Evolutionary conservation across 1,139 yeast genomes (phyloP).

Genomic region (Suhomyces bribrorum): DNA sequence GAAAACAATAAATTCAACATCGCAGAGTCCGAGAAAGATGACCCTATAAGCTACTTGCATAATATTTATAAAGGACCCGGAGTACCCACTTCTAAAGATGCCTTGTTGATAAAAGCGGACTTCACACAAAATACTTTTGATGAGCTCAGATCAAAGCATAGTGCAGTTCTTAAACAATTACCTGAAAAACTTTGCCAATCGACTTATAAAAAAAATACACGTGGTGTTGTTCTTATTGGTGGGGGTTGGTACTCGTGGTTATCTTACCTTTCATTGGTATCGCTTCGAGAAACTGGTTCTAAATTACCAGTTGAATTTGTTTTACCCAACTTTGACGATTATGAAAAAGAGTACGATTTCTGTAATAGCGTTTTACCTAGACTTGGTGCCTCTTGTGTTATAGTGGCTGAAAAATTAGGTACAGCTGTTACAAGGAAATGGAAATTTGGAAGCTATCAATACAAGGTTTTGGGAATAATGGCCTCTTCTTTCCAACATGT

Average conservation of each 20-base stretch:
- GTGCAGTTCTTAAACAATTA: slow-evolving; percentile 23
- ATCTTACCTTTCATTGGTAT: slow-evolving; percentile 35
- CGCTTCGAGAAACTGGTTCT: slow-evolving; percentile 38
- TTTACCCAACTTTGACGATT: slow-evolving; percentile 36
- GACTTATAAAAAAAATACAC: slow-evolving; percentile 27
- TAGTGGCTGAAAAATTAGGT: slow-evolving; percentile 37
- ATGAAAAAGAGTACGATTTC: slow-evolving; percentile 19
- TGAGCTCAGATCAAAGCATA: slow-evolving; percentile 29
- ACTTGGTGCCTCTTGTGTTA: slow-evolving; percentile 19
- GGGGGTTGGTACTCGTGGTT: slow-evolving; percentile 43
- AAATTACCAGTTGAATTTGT: slow-evolving; percentile 39
- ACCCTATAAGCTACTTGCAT: slow-evolving; percentile 27
- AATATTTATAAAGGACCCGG: slow-evolving; percentile 25
- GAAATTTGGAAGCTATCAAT: slow-evolving; percentile 39
- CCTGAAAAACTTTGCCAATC: slow-evolving; percentile 27
- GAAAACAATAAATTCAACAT: slow-evolving; percentile 15
- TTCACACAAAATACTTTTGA: slow-evolving; percentile 25
- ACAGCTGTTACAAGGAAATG: slow-evolving; percentile 34
- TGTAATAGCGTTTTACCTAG: slow-evolving; percentile 17
- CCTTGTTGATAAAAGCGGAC: slow-evolving; percentile 30
- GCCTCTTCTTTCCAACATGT: slow-evolving; percentile 45
- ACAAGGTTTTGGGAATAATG: slow-evolving; percentile 41
- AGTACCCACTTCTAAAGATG: slow-evolving; percentile 26
- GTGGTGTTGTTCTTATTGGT: slow-evolving; percentile 41
- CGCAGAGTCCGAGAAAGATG: slow-evolving; percentile 15